phyloP scores from a whole-genome alignment of 2,329 filamentous ascomycete species.

The Scopulariopsis brevicaulis region DNA sequence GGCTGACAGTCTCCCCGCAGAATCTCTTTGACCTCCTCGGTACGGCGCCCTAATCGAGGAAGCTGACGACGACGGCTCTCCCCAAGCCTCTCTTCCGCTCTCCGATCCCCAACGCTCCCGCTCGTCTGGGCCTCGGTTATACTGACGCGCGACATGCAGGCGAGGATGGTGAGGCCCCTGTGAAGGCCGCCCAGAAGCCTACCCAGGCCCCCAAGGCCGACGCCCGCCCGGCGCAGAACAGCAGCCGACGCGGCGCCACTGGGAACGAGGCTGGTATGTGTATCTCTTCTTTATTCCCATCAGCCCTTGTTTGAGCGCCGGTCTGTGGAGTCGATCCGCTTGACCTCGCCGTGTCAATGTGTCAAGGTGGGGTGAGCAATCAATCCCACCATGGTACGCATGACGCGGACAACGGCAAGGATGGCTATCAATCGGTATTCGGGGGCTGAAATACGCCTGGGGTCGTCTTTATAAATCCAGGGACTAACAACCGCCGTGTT shows the following conservation, averaged over 20 bases:
- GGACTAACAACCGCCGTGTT: not conserved
- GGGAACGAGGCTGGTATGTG: constrained; percentile 83
- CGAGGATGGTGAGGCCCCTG: constrained; percentile 49
- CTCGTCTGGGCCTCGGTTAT: not conserved
- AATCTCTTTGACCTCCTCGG: constrained; percentile 98
- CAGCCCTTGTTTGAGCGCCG: constrained; percentile 6
- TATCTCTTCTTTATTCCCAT: not conserved
- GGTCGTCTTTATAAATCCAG: not conserved
- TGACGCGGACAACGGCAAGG: not conserved
- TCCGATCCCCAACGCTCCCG: constrained; percentile 6
- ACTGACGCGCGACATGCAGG: not conserved
- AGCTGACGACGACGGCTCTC: not conserved
- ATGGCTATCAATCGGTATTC: not conserved
- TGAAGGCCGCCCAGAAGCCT: constrained; percentile 77
- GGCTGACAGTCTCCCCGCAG: constrained; percentile 31
- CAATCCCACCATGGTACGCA: not conserved
- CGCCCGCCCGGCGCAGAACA: constrained; percentile 30
- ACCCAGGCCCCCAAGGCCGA: constrained; percentile 71
- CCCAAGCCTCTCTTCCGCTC: constrained; percentile 10
- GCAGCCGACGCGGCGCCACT: constrained; percentile 43
- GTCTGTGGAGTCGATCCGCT: not conserved
- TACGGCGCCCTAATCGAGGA: constrained; percentile 36
- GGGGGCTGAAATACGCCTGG: not conserved
- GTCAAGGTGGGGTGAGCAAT: not conserved
- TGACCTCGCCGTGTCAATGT: not conserved